phyloP scores from a whole-genome alignment of 1,139 yeast genomes.

The Debaryomyces psychrophilus region DNA sequence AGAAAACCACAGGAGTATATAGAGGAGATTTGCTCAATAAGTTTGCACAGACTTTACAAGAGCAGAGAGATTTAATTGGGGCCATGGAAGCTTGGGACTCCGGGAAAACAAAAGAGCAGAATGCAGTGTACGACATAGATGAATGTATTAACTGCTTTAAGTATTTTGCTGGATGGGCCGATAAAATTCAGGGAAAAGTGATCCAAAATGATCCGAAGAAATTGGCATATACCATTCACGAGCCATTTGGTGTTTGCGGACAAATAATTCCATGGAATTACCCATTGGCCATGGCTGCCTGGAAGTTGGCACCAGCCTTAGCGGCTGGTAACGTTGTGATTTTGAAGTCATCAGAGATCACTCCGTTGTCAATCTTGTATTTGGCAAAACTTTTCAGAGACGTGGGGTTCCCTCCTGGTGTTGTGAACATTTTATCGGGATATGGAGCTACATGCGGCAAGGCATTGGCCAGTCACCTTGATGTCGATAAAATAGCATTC shows the following conservation, averaged over 20 bases:
- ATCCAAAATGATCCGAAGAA: slow-evolving; percentile 68
- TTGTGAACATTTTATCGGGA: slow-evolving; percentile 63
- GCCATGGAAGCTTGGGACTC: slow-evolving; percentile 80
- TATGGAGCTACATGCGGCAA: slow-evolving; percentile 58
- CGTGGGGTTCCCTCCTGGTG: slow-evolving; percentile 77
- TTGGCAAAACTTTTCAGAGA: slow-evolving; percentile 57
- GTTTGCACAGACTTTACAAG: slow-evolving; percentile 62
- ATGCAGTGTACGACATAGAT: slow-evolving; percentile 59
- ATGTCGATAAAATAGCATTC: slow-evolving; percentile 67
- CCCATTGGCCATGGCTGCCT: slow-evolving; percentile 60
- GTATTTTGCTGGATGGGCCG: slow-evolving; percentile 86
- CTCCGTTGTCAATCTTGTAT: slow-evolving; percentile 63
- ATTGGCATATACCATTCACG: slow-evolving; percentile 77
- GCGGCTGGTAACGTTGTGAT: slow-evolving; percentile 71
- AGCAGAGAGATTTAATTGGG: slow-evolving; percentile 58
- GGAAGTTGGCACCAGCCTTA: slow-evolving; percentile 65
- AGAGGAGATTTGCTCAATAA: slow-evolving; percentile 59
- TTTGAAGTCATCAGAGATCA: slow-evolving; percentile 67
- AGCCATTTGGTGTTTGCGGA: slow-evolving; percentile 82
- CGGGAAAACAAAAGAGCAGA: slow-evolving; percentile 66
- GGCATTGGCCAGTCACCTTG: slow-evolving; percentile 58
- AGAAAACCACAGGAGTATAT: slow-evolving; percentile 47
- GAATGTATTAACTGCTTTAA: slow-evolving; percentile 60
- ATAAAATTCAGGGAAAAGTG: slow-evolving; percentile 70
- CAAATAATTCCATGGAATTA: slow-evolving; percentile 74